A percentile compares a stretch with the other conserved stretches of the same genome.
Conservation (phyloP, 225 moss, liverwort and hornwort genomes). For the Neckera pumila region DNA sequence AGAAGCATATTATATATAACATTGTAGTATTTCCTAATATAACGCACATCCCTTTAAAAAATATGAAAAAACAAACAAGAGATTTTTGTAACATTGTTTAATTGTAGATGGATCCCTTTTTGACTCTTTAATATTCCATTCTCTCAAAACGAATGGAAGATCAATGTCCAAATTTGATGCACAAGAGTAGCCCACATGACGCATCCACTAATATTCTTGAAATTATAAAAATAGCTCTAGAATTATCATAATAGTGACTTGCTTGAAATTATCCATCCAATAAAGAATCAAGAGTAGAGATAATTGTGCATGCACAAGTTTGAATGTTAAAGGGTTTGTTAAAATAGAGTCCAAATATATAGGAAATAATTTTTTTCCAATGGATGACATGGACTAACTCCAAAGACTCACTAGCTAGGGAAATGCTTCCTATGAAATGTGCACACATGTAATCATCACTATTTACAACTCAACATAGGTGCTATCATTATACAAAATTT, state of each 20-base stretch:
- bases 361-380: too few species aligned
- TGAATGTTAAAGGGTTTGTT: neutral
- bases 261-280: neutral
- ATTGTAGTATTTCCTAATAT: neutral
- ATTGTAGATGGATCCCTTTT: fast-evolving
- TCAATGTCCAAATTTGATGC: neutral
- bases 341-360: neutral
- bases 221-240: neutral
- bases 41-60: neutral
- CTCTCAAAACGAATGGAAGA: fast-evolving
- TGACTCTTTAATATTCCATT: neutral
- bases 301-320: neutral
- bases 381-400: neutral
- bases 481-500: neutral
- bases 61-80: neutral
- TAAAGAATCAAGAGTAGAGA: neutral
- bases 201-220: neutral
- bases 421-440: neutral
- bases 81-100: neutral
- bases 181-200: fast-evolving
- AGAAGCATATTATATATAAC: neutral
- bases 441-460: neutral
- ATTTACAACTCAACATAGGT: neutral
- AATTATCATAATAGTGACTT: neutral
- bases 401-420: neutral